Percentiles rank a stretch among this genome's conserved stretches.
phyloP scores from a whole-genome alignment of 106 monocot species.

The Dioscorea zingiberensis region DNA sequence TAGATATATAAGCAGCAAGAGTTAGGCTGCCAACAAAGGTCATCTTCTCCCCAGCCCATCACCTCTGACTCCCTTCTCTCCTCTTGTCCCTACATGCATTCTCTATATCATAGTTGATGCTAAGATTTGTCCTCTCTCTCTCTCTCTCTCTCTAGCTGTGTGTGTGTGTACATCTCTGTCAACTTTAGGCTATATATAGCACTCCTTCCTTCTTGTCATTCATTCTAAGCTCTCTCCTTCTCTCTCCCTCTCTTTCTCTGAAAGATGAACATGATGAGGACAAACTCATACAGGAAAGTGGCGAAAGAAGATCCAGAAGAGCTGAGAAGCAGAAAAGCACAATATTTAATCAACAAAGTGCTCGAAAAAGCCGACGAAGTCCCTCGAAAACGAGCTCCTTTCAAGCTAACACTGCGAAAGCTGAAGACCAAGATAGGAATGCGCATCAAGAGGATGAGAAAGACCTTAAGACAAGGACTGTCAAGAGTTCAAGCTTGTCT shows the following conservation, averaged over 20 bases:
- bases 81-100: too few relatives aligned
- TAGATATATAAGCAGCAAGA: too few relatives aligned
- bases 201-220: too few relatives aligned
- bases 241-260: neutral
- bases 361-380: neutral
- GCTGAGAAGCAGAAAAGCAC: neutral
- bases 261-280: constrained; percentile 4
- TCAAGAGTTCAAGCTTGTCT: neutral
- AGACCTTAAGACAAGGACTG: neutral
- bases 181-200: neutral
- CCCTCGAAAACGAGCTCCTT: neutral
- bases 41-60: neutral
- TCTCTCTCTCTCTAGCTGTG: neutral
- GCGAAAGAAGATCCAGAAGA: constrained; percentile 7
- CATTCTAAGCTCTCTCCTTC: too few relatives aligned
- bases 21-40: too few relatives aligned
- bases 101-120: neutral
- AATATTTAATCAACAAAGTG: constrained; percentile 2
- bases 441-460: constrained; percentile 1
- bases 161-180: neutral
- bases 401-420: neutral
- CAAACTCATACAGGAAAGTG: neutral
- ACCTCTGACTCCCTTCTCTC: neutral
- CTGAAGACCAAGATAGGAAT: neutral
- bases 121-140: neutral